Conservation (phyloP, 305 asterid species). For the Rubia occidens region DNA sequence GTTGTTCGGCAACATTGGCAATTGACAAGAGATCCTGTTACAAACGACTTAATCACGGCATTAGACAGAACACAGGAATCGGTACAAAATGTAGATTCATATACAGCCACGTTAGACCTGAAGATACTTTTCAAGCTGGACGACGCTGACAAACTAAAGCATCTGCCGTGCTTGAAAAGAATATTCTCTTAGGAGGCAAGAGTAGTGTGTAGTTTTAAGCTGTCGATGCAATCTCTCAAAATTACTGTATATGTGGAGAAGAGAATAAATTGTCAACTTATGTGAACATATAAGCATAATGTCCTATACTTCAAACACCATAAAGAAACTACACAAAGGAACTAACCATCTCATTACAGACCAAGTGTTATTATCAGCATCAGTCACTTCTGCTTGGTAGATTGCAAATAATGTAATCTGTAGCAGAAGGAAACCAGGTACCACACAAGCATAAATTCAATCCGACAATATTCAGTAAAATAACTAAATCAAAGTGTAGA, state of each 20-base stretch:
- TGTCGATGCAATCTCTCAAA: conserved; percentile 93
- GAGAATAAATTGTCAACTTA: conserved; percentile 11
- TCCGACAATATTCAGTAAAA: too few relatives aligned
- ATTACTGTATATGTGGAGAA: conserved; percentile 65
- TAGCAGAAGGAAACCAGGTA: conserved; percentile 22
- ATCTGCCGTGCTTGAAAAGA: conserved; percentile 95
- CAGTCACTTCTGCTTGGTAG: conserved; percentile 78
- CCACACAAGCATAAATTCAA: conserved; percentile 23
- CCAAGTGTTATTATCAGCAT: conserved; percentile 67
- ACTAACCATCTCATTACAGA: conserved; percentile 85
- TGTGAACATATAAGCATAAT: neutral
- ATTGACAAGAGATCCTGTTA: conserved; percentile 84
- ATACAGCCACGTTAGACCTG: conserved; percentile 41
- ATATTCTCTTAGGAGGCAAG: conserved; percentile 97
- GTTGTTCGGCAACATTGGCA: conserved; percentile 98
- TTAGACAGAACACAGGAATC: conserved; percentile 15
- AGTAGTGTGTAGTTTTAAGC: conserved; percentile 85
- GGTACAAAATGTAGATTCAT: neutral
- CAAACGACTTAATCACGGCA: conserved; percentile 24
- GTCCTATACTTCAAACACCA: neutral
- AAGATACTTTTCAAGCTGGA: conserved; percentile 90
- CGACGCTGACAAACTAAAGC: conserved; percentile 96
- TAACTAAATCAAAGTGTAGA: too few relatives aligned
- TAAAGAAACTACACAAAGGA: conserved; percentile 10
- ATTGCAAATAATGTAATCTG: conserved; percentile 96